Base-by-base conservation (phyloP, 306 rosid species). In the Prunus persica region DNA sequence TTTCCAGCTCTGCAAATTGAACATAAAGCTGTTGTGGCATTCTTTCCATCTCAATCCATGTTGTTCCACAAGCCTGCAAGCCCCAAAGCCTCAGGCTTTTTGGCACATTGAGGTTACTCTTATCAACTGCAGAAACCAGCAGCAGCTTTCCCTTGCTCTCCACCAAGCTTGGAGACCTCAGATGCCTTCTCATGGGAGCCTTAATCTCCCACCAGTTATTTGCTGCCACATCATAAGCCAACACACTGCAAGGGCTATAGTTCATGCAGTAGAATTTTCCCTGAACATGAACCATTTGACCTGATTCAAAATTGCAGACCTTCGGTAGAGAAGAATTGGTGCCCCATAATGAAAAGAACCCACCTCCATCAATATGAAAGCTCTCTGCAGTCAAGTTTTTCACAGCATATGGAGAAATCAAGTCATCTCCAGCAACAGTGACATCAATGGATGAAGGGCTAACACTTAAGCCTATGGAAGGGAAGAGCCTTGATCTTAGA, bases 401-500 rank as follows among this genome's bases (percentile, higher is more conserved):
- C 0, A 96, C 99, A 1, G 98, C 99, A 55, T 87, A 92, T 0
- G 97, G 99, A 9, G 99, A 92, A 22, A 92, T 96, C 91, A 96
- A 80, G 82, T 96, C 99, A 63, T 96, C 99, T 0, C 99, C 99
- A 0, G 97, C 97, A 9, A 91, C 81, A 0, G 92, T 88, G 2
- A 91, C 89, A 71, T 91, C 96, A 0, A 96, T 82, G 71, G 93
- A 86, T 5, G 93, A 80, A 19, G 92, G 93, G 60, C 60, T 86
- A 0, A 96, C 81, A 34, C 86, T 77, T 7, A 96, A 38, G 38
- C 99, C 99, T 50, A 92, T 72, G 1, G 98, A 91, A 72, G 99
- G 99, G 68, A 85, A 91, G n/a, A 96, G 96, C 28, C 98, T 87
- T 10, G 96, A 88, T n/a, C 89, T 84, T 11, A 75, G 19, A 0